Evolutionary conservation across 2,329 filamentous ascomycete genomes (phyloP).

Genomic region (Apiospora phragmitis): DNA sequence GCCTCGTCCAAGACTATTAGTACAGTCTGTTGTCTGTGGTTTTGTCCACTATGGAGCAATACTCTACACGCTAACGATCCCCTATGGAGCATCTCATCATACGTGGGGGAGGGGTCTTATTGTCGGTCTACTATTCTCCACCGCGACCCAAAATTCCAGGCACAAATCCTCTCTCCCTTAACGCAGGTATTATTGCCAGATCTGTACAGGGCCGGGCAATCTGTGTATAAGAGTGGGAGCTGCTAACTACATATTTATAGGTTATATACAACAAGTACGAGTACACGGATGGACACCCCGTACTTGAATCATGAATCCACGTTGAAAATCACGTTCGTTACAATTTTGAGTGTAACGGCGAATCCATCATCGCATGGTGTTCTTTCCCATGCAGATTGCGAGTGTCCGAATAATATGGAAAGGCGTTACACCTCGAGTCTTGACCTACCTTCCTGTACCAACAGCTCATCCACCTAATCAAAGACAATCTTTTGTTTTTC

Average conservation of each 20-base stretch:
- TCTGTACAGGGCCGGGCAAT: background rate
- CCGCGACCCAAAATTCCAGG: background rate
- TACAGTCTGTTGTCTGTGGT: too few relatives aligned
- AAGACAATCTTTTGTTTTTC: background rate
- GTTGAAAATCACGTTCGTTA: background rate
- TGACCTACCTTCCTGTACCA: background rate
- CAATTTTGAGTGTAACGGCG: background rate
- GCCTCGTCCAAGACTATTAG: background rate
- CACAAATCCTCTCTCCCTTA: background rate
- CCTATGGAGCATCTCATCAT: background rate
- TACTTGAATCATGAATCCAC: background rate
- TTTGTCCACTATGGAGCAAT: background rate
- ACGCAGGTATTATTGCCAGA: background rate
- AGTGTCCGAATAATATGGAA: background rate
- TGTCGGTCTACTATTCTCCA: constrained; percentile 1
- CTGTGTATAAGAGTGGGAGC: background rate
- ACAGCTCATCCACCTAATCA: background rate
- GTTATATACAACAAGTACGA: too few relatives aligned
- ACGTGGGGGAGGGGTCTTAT: constrained; percentile 2
- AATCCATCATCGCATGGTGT: background rate
- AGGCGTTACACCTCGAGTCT: background rate
- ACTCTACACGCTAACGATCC: background rate
- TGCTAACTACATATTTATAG: background rate
- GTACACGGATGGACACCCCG: too few relatives aligned
- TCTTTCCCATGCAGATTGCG: background rate